phyloP scores from a whole-genome alignment of 2,329 filamentous ascomycete species.

The Orbilia blumenaviensis region DNA sequence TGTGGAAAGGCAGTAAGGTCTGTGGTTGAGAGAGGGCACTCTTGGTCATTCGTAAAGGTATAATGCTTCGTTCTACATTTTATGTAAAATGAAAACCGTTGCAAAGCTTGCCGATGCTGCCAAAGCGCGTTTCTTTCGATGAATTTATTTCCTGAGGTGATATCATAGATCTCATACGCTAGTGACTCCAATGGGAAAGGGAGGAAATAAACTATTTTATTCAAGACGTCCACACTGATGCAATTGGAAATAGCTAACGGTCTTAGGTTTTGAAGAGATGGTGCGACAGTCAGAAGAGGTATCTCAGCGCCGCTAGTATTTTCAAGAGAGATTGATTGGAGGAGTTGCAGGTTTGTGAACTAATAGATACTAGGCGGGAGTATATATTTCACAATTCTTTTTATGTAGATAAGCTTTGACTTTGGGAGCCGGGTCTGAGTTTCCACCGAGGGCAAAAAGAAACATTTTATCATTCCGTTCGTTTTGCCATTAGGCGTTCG shows the following conservation, averaged over 20 bases:
- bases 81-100: background rate
- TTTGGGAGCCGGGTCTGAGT: too few relatives aligned
- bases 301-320: background rate
- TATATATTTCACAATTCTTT: too few relatives aligned
- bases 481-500: background rate
- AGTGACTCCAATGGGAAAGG: background rate
- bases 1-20: background rate
- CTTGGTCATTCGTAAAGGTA: background rate
- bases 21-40: background rate
- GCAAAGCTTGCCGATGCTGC: background rate
- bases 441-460: too few relatives aligned
- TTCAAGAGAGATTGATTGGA: background rate
- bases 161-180: background rate
- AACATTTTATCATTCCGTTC: background rate
- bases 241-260: background rate
- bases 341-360: background rate
- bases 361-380: too few relatives aligned
- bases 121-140: background rate
- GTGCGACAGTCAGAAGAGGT: background rate
- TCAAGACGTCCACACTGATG: too few relatives aligned
- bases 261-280: background rate
- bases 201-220: background rate
- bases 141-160: too few relatives aligned
- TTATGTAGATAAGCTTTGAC: background rate
- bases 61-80: too few relatives aligned